These are phyloP conservation scores for Phanerochaete carnosa DNA, from an alignment of 768 basidiomycete species.

Conservation along the genomic window DNA sequence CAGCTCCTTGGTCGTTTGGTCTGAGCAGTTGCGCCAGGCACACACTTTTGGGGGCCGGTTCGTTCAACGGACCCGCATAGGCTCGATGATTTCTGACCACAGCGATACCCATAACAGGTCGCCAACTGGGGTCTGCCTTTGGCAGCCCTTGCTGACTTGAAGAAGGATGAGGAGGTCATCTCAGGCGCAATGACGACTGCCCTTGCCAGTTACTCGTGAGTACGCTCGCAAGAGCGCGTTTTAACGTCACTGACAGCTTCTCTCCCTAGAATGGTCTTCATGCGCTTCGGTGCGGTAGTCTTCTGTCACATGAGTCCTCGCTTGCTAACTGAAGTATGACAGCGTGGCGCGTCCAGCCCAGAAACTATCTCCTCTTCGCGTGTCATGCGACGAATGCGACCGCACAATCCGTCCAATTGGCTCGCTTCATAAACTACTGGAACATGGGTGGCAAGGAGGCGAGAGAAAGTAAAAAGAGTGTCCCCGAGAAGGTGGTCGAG, in stretches of 20 bases:
- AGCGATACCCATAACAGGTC: constrained; percentile 65
- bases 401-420: constrained; percentile 81
- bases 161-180: constrained; percentile 94
- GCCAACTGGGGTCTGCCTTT: constrained; percentile 99
- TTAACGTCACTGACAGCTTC: background rate
- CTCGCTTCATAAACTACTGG: constrained; percentile 90
- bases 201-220: constrained; percentile 89
- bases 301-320: background rate
- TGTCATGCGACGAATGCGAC: constrained; percentile 91
- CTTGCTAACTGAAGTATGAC: constrained; percentile 5
- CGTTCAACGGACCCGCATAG: constrained; percentile 30
- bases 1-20: background rate
- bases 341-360: constrained; percentile 95
- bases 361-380: constrained; percentile 93
- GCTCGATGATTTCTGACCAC: constrained; percentile 6
- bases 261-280: constrained; percentile 71
- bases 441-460: constrained; percentile 82
- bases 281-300: constrained; percentile 74
- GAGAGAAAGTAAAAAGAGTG: constrained; percentile 30
- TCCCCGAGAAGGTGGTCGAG: background rate
- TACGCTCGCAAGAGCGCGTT: constrained; percentile 20
- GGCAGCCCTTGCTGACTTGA: constrained; percentile 87
- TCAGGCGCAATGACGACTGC: constrained; percentile 97
- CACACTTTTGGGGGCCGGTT: constrained; percentile 98
- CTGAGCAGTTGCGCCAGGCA: constrained; percentile 51